Percentiles rank a stretch among this genome's conserved stretches.
Conservation (phyloP, 495 filamentous ascomycete species). For the Aspergillus conjunctus region DNA sequence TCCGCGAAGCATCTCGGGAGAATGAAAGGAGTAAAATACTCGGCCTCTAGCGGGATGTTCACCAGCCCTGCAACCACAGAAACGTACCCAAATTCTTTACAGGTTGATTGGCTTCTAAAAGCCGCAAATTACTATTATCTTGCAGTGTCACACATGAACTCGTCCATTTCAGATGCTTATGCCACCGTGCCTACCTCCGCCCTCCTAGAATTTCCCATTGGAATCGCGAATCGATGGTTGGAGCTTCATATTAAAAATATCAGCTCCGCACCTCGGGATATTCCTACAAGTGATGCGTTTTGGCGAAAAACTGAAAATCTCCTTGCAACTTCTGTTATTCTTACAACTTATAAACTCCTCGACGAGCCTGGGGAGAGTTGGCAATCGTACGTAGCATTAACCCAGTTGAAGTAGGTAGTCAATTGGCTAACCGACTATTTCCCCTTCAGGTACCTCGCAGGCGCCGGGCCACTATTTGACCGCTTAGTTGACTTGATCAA, state of each 20-base stretch:
- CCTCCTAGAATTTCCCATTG: slow-evolving; percentile 40
- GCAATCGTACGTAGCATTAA: slow-evolving; percentile 36
- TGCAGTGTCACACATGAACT: slow-evolving; percentile 35
- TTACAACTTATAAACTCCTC: slow-evolving; percentile 39
- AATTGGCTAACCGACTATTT: no score
- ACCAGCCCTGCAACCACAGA: slow-evolving; percentile 42
- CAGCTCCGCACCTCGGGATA: slow-evolving; percentile 3
- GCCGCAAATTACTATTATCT: slow-evolving; percentile 48
- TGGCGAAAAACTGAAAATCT: slow-evolving; percentile 38
- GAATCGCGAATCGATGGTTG: slow-evolving; percentile 35
- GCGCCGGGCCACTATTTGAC: slow-evolving; percentile 36
- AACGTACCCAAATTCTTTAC: slow-evolving; percentile 39
- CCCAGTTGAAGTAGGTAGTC: background rate
- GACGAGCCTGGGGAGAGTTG: slow-evolving; percentile 40
- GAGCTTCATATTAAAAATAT: slow-evolving; percentile 16
- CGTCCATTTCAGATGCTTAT: slow-evolving; percentile 36
- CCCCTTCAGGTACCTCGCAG: slow-evolving; percentile 34
- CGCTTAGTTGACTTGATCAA: slow-evolving; percentile 25
- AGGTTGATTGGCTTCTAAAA: slow-evolving; percentile 48
- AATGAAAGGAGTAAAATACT: slow-evolving; percentile 37
- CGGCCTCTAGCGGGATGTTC: slow-evolving; percentile 29
- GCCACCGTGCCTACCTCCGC: slow-evolving; percentile 37
- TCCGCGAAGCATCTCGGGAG: slow-evolving; percentile 46
- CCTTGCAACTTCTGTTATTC: slow-evolving; percentile 32
- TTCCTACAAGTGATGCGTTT: slow-evolving; percentile 15